A percentile compares a stretch with the other conserved stretches of the same genome.
These are phyloP conservation scores for Capsicum baccatum DNA, from an alignment of 257 asterid species.

Conservation along the genomic window DNA sequence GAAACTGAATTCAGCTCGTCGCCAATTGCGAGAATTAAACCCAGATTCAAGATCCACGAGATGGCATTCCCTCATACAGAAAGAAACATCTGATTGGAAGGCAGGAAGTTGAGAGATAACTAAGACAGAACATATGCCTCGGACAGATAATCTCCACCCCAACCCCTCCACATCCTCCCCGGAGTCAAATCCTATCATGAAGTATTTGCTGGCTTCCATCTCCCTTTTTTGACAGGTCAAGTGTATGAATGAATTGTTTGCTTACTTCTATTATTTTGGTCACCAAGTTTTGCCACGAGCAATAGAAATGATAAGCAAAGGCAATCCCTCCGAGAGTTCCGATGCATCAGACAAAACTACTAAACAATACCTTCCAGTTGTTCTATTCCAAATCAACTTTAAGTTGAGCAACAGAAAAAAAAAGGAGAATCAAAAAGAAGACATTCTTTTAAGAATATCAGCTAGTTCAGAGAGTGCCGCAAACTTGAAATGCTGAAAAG, in stretches of 20 bases:
- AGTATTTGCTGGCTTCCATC: slow-evolving; percentile 14
- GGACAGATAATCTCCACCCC: background rate
- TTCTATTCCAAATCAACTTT: background rate
- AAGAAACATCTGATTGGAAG: background rate
- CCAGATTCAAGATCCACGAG: background rate
- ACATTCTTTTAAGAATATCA: background rate
- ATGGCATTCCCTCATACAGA: background rate
- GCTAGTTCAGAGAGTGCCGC: background rate
- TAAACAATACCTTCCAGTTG: background rate
- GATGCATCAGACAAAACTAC: slow-evolving; percentile 2
- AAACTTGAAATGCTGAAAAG: slow-evolving; percentile 3
- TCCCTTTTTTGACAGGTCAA: background rate
- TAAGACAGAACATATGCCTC: background rate
- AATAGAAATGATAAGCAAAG: background rate
- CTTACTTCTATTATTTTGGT: background rate
- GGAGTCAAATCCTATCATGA: background rate
- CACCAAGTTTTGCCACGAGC: background rate
- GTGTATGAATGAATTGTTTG: background rate
- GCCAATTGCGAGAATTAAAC: background rate
- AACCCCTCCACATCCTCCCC: background rate
- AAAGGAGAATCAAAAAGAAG: background rate
- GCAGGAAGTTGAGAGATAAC: background rate
- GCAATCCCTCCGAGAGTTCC: background rate
- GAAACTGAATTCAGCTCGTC: background rate
- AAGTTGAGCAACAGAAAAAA: slow-evolving; percentile 1